phyloP scores from a whole-genome alignment of 2,329 filamentous ascomycete species.

The Cytospora paraplurivora region DNA sequence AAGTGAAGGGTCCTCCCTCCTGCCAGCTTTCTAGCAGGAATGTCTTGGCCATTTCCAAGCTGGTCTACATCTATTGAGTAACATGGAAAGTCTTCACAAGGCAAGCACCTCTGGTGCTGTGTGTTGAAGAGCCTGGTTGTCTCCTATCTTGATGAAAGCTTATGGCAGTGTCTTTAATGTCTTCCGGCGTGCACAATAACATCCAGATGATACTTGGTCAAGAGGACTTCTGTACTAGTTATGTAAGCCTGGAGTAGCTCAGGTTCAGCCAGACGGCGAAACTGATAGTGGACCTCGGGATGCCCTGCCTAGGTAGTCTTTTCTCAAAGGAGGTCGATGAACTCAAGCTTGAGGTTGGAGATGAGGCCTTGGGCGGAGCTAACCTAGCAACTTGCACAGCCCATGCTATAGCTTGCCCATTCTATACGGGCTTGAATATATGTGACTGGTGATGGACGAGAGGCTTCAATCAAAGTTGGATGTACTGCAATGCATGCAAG shows the following conservation, averaged over 20 bases:
- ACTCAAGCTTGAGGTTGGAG: not conserved
- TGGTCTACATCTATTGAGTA: no score
- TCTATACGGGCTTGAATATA: no score
- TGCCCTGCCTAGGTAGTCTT: not conserved
- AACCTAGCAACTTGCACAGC: constrained; percentile 20
- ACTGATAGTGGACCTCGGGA: not conserved
- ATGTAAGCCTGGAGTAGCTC: not conserved
- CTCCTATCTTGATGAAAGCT: not conserved
- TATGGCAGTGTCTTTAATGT: not conserved
- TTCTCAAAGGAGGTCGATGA: not conserved
- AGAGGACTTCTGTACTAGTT: not conserved
- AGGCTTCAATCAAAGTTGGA: not conserved
- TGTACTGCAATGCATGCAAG: not conserved
- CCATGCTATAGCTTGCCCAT: no score
- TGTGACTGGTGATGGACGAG: not conserved
- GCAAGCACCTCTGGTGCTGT: not conserved
- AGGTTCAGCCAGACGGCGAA: not conserved
- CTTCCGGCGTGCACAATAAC: not conserved
- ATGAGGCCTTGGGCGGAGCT: not conserved
- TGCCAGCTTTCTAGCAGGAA: no score
- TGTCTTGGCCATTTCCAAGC: no score
- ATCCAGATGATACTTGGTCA: not conserved
- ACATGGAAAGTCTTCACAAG: not conserved
- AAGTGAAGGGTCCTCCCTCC: no score
- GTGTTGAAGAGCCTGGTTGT: not conserved